phyloP scores from a whole-genome alignment of 1,284 basidiomycete species.

The Neonothopanus nambi region DNA sequence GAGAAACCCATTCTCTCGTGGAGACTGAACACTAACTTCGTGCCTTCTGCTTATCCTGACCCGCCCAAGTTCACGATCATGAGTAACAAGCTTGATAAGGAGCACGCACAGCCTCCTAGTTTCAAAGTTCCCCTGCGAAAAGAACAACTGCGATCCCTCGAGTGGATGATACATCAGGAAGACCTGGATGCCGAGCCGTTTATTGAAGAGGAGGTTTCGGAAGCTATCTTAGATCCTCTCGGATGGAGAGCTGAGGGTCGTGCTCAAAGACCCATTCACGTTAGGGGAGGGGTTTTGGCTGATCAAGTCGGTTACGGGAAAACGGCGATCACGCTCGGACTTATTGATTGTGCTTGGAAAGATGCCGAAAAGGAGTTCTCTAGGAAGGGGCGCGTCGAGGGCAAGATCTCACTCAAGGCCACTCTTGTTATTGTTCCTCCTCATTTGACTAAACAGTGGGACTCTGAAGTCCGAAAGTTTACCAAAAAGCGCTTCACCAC shows the following conservation, averaged over 20 bases:
- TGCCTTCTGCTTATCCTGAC: slow-evolving; percentile 61
- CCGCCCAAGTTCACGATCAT: slow-evolving; percentile 67
- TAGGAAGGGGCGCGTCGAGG: slow-evolving; percentile 51
- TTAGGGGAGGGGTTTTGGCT: slow-evolving; percentile 91
- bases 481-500: slow-evolving; percentile 61
- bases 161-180: slow-evolving; percentile 92
- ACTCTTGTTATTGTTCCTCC: slow-evolving; percentile 89
- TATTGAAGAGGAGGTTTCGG: slow-evolving; percentile 92
- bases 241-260: slow-evolving; percentile 94
- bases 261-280: slow-evolving; percentile 72
- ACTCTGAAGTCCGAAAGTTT: slow-evolving; percentile 85
- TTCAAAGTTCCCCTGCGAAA: slow-evolving; percentile 76
- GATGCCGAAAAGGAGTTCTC: slow-evolving; percentile 58
- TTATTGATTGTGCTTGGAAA: slow-evolving; percentile 73
- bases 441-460: slow-evolving; percentile 90
- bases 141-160: slow-evolving; percentile 88
- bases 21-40: slow-evolving; percentile 80
- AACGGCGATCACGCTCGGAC: slow-evolving; percentile 90
- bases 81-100: slow-evolving; percentile 78
- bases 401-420: slow-evolving; percentile 76
- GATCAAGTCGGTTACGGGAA: slow-evolving; percentile 98
- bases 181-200: slow-evolving; percentile 67
- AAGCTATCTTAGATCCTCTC: slow-evolving; percentile 81
- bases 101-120: slow-evolving; percentile 76
- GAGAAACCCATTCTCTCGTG: slow-evolving; percentile 68